These are phyloP conservation scores for Tripterygium wilfordii DNA, from an alignment of 177 flowering plant species.

Conservation along the genomic window DNA sequence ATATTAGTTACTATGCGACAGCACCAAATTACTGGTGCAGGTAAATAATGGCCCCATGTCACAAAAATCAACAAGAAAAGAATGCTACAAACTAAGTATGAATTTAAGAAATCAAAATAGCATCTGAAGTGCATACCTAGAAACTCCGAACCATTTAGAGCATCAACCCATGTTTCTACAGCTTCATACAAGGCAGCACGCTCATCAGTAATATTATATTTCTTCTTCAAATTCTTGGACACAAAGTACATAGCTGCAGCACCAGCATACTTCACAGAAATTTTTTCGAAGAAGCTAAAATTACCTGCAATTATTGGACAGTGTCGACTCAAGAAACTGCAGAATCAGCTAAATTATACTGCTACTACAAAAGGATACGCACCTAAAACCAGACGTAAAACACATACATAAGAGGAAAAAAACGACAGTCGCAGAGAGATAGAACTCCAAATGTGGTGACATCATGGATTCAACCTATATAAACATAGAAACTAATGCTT, in stretches of 20 bases:
- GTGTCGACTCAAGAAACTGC: not conserved
- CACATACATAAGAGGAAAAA: not conserved
- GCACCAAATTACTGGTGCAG: too few relatives aligned
- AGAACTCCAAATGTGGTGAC: too few relatives aligned
- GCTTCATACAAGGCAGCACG: slow-evolving; percentile 87
- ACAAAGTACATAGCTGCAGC: slow-evolving; percentile 97
- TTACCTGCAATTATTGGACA: slow-evolving; percentile 47
- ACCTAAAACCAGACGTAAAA: too few relatives aligned
- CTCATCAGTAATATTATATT: slow-evolving; percentile 85
- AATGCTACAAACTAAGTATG: not conserved
- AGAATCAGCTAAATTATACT: not conserved
- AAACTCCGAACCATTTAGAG: slow-evolving; percentile 67
- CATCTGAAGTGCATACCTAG: slow-evolving; percentile 43
- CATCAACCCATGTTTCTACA: slow-evolving; percentile 94
- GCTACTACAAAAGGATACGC: too few relatives aligned
- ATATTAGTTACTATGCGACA: too few relatives aligned
- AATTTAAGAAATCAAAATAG: not conserved
- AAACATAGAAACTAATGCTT: too few relatives aligned
- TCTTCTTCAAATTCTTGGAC: slow-evolving; percentile 88
- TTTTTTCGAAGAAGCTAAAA: slow-evolving; percentile 75
- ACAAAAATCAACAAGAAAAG: too few relatives aligned
- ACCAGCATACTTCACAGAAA: slow-evolving; percentile 80
- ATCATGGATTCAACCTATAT: too few relatives aligned
- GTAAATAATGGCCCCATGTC: too few relatives aligned
- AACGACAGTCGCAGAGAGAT: too few relatives aligned